Base-by-base conservation (phyloP, 169 alveolate genomes). In the Eimeria tenella region DNA sequence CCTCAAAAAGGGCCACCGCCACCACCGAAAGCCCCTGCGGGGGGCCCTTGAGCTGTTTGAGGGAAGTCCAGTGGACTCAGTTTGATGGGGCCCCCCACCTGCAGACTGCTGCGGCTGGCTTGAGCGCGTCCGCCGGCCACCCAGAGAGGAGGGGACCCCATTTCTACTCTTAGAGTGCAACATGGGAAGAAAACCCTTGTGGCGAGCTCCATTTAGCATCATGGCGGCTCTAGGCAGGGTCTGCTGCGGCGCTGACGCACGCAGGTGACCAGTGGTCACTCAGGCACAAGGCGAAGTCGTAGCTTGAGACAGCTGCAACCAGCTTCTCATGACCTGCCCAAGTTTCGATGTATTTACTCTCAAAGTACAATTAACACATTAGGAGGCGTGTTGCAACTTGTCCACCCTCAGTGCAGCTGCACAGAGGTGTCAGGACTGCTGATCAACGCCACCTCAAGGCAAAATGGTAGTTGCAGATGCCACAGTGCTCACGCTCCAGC, bases 161-260 rank as follows among this genome's bases (percentile, higher is more conserved):
- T 31, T 31, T 31, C 42, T 31, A 2, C 42, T 31, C 42, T 31
- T 31, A 31, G 42, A 42, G 65, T 77, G 86, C 31, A 77, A 52
- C 13, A 42, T n/a, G 31, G 86, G 86, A 23, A 77, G 25, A 52
- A 77, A 77, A 17, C 86, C 86, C 25, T n/a, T 13, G 42, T 31
- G 86, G 15, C n/a, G n/a, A 9, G 86, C 31, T 63, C 86, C 86
- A 31, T 49, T 42, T n/a, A 77, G n/a, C 62, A 77, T 77, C 86
- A 17, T 77, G 68, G 15, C 6, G 49, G 86, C 19, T 8, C 75
- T 0, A 9, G 23, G 23, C 31, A 17, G 75, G 75, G 17, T 13
- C 31, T n/a, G 75, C 5, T 21, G 75, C 75, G 4, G 75, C 75
- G 21, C 17, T 2, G 42, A 31, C 42, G 42, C 42, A 31, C 42